Conservation (phyloP, 768 basidiomycete genomes). For the Punctularia strigosozonata region DNA sequence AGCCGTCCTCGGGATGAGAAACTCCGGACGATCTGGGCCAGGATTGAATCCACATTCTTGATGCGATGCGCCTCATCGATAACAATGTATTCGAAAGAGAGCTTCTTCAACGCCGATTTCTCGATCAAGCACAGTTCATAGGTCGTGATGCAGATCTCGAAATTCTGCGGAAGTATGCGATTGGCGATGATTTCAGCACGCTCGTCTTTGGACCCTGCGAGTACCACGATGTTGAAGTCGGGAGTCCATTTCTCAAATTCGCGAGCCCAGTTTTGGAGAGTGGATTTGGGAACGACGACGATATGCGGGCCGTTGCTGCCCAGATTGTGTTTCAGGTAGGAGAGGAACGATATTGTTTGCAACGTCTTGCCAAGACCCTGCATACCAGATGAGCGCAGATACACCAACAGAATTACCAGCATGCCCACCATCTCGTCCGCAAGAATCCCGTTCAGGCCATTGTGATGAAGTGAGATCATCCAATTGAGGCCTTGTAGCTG, state of each 20-base stretch:
- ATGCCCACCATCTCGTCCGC: conserved; percentile 84
- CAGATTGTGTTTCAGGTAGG: conserved; percentile 83
- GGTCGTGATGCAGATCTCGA: conserved; percentile 90
- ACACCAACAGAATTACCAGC: background rate
- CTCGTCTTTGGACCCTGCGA: conserved; percentile 87
- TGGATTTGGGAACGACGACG: conserved; percentile 97
- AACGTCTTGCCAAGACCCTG: conserved; percentile 97
- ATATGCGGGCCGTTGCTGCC: conserved; percentile 77
- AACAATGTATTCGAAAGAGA: conserved; percentile 94
- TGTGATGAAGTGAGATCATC: conserved; percentile 95
- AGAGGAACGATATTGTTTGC: conserved; percentile 94
- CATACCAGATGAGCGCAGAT: conserved; percentile 1
- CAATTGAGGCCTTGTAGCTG: conserved; percentile 95
- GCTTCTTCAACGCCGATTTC: conserved; percentile 84
- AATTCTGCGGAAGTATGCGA: conserved; percentile 74
- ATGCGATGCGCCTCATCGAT: conserved; percentile 99
- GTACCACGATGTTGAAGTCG: conserved; percentile 67
- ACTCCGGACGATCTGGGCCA: conserved; percentile 86
- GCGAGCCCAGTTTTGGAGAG: conserved; percentile 92
- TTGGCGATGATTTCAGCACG: conserved; percentile 70
- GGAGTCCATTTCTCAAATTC: conserved; percentile 91
- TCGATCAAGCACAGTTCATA: conserved; percentile 98
- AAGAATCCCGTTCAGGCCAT: conserved; percentile 92
- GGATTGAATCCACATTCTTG: conserved; percentile 95
- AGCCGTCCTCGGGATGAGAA: conserved; percentile 84